Conservation (phyloP, 1,284 basidiomycete genomes). For the Ustilago sp. region DNA sequence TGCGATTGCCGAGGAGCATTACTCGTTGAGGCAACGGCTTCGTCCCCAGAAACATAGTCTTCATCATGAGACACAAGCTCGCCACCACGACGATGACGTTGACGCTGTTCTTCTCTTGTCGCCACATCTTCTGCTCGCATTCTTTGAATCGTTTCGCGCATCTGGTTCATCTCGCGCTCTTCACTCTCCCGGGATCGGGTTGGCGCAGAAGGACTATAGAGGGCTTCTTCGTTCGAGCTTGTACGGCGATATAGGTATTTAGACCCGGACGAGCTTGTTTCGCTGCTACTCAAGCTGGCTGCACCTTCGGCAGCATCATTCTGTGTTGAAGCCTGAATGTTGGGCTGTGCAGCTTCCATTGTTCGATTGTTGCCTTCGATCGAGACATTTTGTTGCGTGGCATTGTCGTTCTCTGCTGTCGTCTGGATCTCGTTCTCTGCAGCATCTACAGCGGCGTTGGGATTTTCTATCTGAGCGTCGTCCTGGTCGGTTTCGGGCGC, state of each 20-base stretch:
- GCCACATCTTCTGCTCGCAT: not conserved
- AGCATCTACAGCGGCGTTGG: not conserved
- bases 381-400: not conserved
- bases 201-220: slow-evolving; percentile 5
- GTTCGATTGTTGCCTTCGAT: not conserved
- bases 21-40: not conserved
- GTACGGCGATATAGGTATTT: slow-evolving; percentile 5
- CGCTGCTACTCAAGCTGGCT: slow-evolving; percentile 5
- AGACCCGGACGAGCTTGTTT: not conserved
- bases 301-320: not conserved
- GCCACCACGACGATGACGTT: not conserved
- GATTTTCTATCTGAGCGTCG: not conserved
- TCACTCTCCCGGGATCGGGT: not conserved
- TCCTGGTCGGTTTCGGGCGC: too few species aligned
- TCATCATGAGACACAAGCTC: not conserved
- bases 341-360: not conserved
- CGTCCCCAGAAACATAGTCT: not conserved
- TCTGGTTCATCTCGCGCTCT: not conserved
- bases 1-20: too few species aligned
- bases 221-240: slow-evolving; percentile 10
- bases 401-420: not conserved
- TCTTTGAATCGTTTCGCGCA: not conserved
- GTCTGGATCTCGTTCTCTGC: not conserved
- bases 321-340: not conserved
- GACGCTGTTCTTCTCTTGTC: not conserved